Conservation (phyloP, 2,329 filamentous ascomycete genomes). For the Exserohilum rostratum region DNA sequence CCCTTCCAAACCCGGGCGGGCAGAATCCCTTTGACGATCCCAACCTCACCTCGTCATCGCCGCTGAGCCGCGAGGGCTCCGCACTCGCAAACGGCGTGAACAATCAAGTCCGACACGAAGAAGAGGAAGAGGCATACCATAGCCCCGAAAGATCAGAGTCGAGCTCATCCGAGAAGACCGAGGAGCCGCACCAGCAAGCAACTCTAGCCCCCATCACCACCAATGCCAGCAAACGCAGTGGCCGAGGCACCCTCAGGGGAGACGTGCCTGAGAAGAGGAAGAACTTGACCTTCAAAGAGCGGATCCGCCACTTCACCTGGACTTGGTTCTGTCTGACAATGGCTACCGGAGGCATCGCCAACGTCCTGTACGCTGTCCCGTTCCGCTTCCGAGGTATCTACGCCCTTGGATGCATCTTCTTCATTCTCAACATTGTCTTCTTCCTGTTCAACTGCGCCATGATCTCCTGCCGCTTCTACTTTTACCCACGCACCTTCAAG, state of each 20-base stretch:
- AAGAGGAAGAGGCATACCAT: conserved; percentile 6
- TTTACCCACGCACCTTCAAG: conserved; percentile 72
- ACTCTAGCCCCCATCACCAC: conserved; percentile 1
- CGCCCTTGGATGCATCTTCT: conserved; percentile 56
- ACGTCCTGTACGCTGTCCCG: conserved; percentile 60
- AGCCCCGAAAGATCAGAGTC: neutral
- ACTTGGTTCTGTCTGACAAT: conserved; percentile 78
- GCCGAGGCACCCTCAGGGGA: neutral
- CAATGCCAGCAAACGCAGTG: conserved; percentile 3
- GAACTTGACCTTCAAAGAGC: conserved; percentile 53
- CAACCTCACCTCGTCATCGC: conserved; percentile 2
- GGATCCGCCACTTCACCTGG: conserved; percentile 72
- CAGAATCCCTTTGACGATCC: conserved; percentile 32
- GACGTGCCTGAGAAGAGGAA: conserved; percentile 8
- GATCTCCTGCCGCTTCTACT: conserved; percentile 71
- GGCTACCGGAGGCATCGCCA: conserved; percentile 66
- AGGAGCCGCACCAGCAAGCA: neutral
- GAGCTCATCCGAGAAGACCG: conserved; percentile 3
- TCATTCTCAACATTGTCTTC: conserved; percentile 59
- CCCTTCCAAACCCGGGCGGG: conserved; percentile 13
- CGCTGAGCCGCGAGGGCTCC: neutral
- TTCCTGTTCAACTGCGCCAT: conserved; percentile 74
- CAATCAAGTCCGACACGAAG: conserved; percentile 3
- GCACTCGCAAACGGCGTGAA: neutral
- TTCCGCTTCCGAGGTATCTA: conserved; percentile 55